phyloP scores from a whole-genome alignment of 2,329 filamentous ascomycete species.

The Neonectria faginata region DNA sequence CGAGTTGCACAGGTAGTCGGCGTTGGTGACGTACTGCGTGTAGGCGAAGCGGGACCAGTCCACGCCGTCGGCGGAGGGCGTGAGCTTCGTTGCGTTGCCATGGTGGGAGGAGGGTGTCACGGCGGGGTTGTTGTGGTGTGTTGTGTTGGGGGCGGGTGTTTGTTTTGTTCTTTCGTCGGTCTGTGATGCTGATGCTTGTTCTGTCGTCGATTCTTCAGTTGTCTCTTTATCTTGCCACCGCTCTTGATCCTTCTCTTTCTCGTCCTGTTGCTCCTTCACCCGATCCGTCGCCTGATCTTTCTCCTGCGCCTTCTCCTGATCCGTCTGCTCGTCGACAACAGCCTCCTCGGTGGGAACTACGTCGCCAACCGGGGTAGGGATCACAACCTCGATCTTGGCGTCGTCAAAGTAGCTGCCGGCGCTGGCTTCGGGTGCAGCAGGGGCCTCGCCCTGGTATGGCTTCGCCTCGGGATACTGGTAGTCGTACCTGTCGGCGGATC shows the following conservation, averaged over 20 bases:
- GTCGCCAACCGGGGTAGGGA: not conserved
- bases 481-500: not conserved
- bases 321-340: not conserved
- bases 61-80: not conserved
- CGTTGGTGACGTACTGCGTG: conserved; percentile 59
- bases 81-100: not conserved
- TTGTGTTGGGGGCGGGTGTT: not conserved
- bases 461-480: not conserved
- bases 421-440: not conserved
- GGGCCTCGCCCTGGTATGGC: not conserved
- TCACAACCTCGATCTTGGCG: not conserved
- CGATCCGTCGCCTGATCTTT: no score
- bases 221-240: not conserved
- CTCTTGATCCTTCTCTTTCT: not conserved
- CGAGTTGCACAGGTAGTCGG: conserved; percentile 60
- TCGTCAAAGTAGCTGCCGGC: conserved; percentile 1
- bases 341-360: not conserved
- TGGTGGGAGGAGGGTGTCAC: not conserved
- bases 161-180: not conserved
- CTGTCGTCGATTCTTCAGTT: not conserved
- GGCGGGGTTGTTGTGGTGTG: no score
- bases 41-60: conserved; percentile 53
- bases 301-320: not conserved
- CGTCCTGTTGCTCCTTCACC: not conserved
- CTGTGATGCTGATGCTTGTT: not conserved